Percentiles rank a stretch among this genome's conserved stretches.
These are phyloP conservation scores for Arthrobotrys iridis DNA, from an alignment of 2,329 filamentous ascomycete genomes.

Conservation along the genomic window DNA sequence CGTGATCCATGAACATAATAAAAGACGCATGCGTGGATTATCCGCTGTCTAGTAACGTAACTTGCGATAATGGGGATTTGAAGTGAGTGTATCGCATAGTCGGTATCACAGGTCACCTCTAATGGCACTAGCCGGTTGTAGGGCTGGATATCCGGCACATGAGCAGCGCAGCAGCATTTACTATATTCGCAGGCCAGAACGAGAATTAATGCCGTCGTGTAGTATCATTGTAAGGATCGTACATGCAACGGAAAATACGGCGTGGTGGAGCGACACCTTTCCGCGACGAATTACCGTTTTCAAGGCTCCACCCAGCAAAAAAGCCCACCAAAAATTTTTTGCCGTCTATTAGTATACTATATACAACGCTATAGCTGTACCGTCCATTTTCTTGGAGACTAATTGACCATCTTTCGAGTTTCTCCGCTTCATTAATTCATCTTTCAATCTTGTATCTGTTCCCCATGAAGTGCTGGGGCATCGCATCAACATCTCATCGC, in stretches of 20 bases:
- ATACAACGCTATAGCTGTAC: too few relatives aligned
- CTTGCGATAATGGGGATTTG: background rate
- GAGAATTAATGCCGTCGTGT: background rate
- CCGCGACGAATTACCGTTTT: slow-evolving; percentile 38
- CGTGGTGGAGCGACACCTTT: slow-evolving; percentile 30
- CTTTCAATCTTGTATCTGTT: background rate
- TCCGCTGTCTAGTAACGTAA: background rate
- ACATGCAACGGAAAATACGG: slow-evolving; percentile 16
- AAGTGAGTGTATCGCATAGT: background rate
- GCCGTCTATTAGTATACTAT: too few relatives aligned
- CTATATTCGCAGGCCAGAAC: too few relatives aligned
- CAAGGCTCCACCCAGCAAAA: background rate
- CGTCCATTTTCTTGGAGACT: background rate
- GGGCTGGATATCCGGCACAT: slow-evolving; percentile 2
- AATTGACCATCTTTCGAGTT: background rate
- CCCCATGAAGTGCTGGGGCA: background rate
- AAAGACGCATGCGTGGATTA: too few relatives aligned
- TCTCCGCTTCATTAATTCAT: background rate
- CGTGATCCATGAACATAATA: too few relatives aligned
- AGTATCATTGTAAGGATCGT: slow-evolving; percentile 35
- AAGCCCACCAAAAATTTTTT: background rate
- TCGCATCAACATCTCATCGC: slow-evolving; percentile 10
- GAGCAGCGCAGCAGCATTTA: background rate
- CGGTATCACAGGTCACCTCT: slow-evolving; percentile 7
- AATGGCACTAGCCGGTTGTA: background rate